phyloP scores from a whole-genome alignment of 306 rosid species.

The Trifolium repens region DNA sequence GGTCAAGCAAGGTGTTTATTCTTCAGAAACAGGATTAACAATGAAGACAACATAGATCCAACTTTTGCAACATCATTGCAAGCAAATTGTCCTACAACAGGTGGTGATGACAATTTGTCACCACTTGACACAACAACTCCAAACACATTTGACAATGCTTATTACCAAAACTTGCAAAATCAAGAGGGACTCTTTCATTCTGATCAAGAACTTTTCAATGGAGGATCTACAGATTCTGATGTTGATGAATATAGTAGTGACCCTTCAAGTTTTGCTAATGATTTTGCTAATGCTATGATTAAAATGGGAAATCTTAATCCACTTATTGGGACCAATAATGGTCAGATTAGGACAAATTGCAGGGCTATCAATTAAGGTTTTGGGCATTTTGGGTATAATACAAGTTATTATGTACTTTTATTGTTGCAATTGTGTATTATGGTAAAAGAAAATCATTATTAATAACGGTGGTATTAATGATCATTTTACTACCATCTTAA shows the following conservation, averaged over 20 bases:
- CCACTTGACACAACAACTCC: conserved; percentile 52
- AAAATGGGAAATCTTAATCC: conserved; percentile 67
- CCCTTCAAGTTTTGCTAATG: conserved; percentile 38
- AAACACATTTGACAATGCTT: conserved; percentile 55
- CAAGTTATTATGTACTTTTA: not conserved
- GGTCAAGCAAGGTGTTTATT: conserved; percentile 55
- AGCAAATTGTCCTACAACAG: conserved; percentile 56
- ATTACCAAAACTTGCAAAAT: conserved; percentile 50
- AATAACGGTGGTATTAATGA: too few relatives aligned
- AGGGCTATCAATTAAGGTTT: conserved; percentile 41
- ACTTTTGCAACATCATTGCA: conserved; percentile 46
- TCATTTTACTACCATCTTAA: too few relatives aligned
- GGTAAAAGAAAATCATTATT: too few relatives aligned
- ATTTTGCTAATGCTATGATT: conserved; percentile 64
- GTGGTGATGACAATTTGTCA: conserved; percentile 54
- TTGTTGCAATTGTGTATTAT: not conserved
- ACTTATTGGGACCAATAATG: conserved; percentile 51
- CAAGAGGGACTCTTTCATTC: conserved; percentile 64
- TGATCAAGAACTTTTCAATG: conserved; percentile 60
- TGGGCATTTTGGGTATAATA: not conserved
- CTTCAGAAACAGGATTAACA: conserved; percentile 60
- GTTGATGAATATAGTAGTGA: conserved; percentile 49
- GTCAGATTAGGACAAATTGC: conserved; percentile 59
- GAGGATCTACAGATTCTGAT: conserved; percentile 54
- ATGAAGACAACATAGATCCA: conserved; percentile 61